These are phyloP conservation scores for Arachis hypogaea DNA, from an alignment of 306 rosid genomes.

Conservation along the genomic window DNA sequence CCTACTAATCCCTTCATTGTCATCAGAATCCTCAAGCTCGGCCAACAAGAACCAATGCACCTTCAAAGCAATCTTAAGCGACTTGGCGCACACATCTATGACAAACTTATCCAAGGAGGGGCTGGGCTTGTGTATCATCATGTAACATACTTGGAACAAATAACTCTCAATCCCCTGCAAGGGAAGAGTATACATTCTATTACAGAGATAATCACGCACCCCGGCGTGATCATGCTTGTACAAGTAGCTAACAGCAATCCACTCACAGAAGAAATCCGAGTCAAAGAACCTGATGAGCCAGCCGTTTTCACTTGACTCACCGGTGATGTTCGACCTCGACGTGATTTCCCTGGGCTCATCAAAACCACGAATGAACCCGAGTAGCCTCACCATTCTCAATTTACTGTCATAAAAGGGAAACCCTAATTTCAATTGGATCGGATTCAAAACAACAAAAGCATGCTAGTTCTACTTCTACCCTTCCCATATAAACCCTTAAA, in stretches of 20 bases:
- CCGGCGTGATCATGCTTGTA: conserved; percentile 97
- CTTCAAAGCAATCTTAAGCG: conserved; percentile 90
- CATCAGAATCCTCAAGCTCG: conserved; percentile 94
- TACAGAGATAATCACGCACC: conserved; percentile 96
- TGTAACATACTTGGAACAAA: conserved; percentile 94
- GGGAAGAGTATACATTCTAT: conserved; percentile 95
- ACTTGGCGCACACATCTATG: conserved; percentile 86
- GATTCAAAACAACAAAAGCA: conserved; percentile 38
- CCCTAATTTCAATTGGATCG: conserved; percentile 45
- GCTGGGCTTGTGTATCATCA: conserved; percentile 96
- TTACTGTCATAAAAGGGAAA: conserved; percentile 50
- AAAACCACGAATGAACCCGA: conserved; percentile 70
- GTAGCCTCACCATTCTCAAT: conserved; percentile 84
- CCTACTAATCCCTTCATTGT: conserved; percentile 89
- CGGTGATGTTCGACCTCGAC: conserved; percentile 57
- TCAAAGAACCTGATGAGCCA: conserved; percentile 99
- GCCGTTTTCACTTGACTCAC: conserved; percentile 92
- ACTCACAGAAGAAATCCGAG: conserved; percentile 96
- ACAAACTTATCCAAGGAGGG: conserved; percentile 96
- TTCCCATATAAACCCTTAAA: conserved; percentile 41
- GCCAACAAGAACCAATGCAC: conserved; percentile 96
- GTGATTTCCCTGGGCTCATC: conserved; percentile 90
- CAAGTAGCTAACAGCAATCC: conserved; percentile 98
- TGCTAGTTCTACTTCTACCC: conserved; percentile 26
- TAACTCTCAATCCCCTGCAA: conserved; percentile 92